phyloP scores from a whole-genome alignment of 805 yeast species.

The Monosporozyma yasuniensis region DNA sequence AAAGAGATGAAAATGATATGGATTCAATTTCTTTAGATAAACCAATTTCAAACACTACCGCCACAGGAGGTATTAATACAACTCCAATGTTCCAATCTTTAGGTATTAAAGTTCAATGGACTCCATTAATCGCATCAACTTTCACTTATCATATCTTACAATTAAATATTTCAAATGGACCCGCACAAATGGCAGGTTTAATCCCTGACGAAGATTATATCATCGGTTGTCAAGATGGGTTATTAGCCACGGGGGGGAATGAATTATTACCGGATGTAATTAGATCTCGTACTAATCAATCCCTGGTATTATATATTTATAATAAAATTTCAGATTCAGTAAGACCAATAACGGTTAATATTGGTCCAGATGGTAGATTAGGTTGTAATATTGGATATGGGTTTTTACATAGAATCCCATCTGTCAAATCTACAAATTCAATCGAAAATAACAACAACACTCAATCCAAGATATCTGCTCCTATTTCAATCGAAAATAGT shows the following conservation, averaged over 20 bases:
- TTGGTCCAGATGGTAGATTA: constrained; percentile 72
- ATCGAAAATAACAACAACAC: too few species aligned
- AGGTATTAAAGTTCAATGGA: constrained; percentile 68
- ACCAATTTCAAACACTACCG: constrained; percentile 9
- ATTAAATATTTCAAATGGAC: constrained; percentile 58
- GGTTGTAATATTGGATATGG: constrained; percentile 98
- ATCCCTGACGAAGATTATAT: constrained; percentile 82
- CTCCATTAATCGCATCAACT: constrained; percentile 65
- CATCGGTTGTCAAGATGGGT: constrained; percentile 80
- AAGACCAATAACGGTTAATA: constrained; percentile 77
- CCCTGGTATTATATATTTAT: constrained; percentile 61
- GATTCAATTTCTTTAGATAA: constrained; percentile 28
- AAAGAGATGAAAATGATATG: constrained; percentile 22
- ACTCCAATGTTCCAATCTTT: constrained; percentile 37
- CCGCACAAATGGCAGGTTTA: constrained; percentile 77
- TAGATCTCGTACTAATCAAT: constrained; percentile 38
- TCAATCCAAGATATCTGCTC: too few species aligned
- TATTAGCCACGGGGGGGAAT: constrained; percentile 82
- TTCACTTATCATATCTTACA: constrained; percentile 80
- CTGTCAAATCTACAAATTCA: too few species aligned
- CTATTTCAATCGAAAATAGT: background rate
- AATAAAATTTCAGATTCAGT: constrained; percentile 80
- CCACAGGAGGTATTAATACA: constrained; percentile 8
- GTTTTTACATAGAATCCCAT: constrained; percentile 74
- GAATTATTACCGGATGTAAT: constrained; percentile 62